These are phyloP conservation scores for Pseudogymnoascus sp. DNA, from an alignment of 2,329 filamentous ascomycete species.

Conservation along the genomic window DNA sequence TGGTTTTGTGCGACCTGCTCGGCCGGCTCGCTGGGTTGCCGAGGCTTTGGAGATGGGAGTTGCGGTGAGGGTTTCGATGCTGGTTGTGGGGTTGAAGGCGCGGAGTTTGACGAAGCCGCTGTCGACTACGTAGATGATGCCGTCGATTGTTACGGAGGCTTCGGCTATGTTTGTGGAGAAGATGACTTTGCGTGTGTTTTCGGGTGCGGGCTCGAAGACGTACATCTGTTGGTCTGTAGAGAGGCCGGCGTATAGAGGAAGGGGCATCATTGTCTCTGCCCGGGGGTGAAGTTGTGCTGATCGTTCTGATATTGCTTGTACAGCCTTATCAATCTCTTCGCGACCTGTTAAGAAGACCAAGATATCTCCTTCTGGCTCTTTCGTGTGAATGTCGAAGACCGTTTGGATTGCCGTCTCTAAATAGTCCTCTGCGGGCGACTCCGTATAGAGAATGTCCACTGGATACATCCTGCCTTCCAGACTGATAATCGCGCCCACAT, in stretches of 20 bases:
- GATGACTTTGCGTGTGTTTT: conserved; percentile 81
- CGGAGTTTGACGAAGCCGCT: conserved; percentile 85
- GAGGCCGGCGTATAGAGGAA: conserved; percentile 84
- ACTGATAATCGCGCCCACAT: conserved; percentile 60
- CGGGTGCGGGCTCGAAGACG: conserved; percentile 76
- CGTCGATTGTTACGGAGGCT: conserved; percentile 88
- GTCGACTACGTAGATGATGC: conserved; percentile 85
- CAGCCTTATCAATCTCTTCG: conserved; percentile 79
- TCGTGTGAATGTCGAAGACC: conserved; percentile 77
- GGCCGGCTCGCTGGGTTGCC: conserved; percentile 81
- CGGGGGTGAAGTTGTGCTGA: conserved; percentile 53
- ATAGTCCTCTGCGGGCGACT: conserved; percentile 75
- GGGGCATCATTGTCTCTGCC: conserved; percentile 52
- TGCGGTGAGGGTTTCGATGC: conserved; percentile 79
- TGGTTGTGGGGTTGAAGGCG: conserved; percentile 73
- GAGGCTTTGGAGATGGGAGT: conserved; percentile 83
- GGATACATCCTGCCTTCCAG: conserved; percentile 83
- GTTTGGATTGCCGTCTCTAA: conserved; percentile 74
- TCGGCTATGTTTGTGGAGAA: conserved; percentile 95
- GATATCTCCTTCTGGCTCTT: conserved; percentile 76
- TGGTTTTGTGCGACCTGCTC: conserved; percentile 78
- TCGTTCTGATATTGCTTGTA: conserved; percentile 71
- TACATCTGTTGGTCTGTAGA: conserved; percentile 90
- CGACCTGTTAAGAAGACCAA: conserved; percentile 86
- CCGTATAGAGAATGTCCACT: conserved; percentile 76